A percentile compares a stretch with the other conserved stretches of the same genome.
These are phyloP conservation scores for Cladobotryum mycophilum DNA, from an alignment of 2,329 filamentous ascomycete genomes.

Conservation along the genomic window DNA sequence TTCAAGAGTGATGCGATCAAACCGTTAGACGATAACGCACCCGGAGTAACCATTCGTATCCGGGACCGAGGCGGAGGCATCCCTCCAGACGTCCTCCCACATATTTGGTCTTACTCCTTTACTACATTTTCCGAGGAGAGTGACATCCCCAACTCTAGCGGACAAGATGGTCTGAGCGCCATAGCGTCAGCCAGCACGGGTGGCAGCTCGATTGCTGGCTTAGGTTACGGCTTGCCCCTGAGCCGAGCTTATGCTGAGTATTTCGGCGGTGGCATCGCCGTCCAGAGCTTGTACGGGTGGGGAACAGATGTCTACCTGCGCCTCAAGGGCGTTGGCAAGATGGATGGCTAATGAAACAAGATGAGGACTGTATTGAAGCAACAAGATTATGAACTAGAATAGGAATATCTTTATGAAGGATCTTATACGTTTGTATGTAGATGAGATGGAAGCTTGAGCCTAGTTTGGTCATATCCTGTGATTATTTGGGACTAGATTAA, in stretches of 20 bases:
- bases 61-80: constrained; percentile 95
- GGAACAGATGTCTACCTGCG: constrained; percentile 65
- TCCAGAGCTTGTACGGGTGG: constrained; percentile 97
- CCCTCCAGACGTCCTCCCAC: constrained; percentile 69
- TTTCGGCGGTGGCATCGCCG: constrained; percentile 87
- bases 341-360: constrained; percentile 26
- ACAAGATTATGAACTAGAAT: neutral
- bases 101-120: constrained; percentile 97
- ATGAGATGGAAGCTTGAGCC: neutral
- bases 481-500: neutral
- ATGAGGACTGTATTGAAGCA: neutral
- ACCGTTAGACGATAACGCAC: constrained; percentile 58
- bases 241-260: constrained; percentile 95
- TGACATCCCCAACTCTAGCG: constrained; percentile 34
- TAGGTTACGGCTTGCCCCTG: constrained; percentile 88
- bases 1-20: constrained; percentile 44
- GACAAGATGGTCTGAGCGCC: constrained; percentile 58
- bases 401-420: neutral
- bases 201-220: constrained; percentile 77
- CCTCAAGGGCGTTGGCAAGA: constrained; percentile 56
- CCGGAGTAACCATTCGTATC: constrained; percentile 91
- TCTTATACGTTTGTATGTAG: no score
- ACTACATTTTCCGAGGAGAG: constrained; percentile 76
- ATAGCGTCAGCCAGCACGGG: constrained; percentile 68
- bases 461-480: neutral